phyloP scores from a whole-genome alignment of 306 rosid species.

The Nissolia schottii region DNA sequence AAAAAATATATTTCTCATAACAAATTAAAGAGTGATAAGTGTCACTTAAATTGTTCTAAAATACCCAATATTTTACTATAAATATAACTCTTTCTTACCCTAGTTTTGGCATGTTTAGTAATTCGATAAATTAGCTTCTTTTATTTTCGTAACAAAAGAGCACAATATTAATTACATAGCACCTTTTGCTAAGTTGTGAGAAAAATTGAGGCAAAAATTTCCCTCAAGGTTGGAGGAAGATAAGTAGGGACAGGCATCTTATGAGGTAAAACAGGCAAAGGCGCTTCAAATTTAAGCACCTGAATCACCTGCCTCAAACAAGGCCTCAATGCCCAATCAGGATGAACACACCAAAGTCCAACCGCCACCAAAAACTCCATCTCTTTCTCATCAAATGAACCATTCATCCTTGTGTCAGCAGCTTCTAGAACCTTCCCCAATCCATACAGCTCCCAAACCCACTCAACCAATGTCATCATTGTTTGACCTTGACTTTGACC shows the following conservation, averaged over 20 bases:
- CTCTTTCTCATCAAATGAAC: slow-evolving; percentile 14
- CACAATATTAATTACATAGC: too few species aligned
- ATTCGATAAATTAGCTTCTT: too few species aligned
- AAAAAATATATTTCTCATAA: too few species aligned
- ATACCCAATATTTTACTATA: too few species aligned
- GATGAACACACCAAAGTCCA: slow-evolving; percentile 9
- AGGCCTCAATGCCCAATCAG: slow-evolving; percentile 7
- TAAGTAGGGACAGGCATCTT: background rate
- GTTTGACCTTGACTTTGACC: too few species aligned
- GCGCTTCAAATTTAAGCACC: slow-evolving; percentile 17
- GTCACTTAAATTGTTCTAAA: too few species aligned
- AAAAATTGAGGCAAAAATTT: background rate
- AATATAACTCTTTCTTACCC: too few species aligned
- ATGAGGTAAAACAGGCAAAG: background rate
- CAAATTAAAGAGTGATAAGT: too few species aligned
- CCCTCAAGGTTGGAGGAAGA: background rate
- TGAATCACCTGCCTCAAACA: background rate
- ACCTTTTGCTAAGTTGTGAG: too few species aligned
- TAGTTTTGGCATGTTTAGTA: too few species aligned
- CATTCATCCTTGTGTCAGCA: background rate
- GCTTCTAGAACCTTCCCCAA: background rate
- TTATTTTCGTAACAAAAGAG: too few species aligned
- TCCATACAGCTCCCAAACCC: slow-evolving; percentile 28
- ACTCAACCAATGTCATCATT: background rate
- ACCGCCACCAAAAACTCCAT: background rate